These are phyloP conservation scores for Lantana camara DNA, from an alignment of 257 asterid genomes.

Conservation along the genomic window DNA sequence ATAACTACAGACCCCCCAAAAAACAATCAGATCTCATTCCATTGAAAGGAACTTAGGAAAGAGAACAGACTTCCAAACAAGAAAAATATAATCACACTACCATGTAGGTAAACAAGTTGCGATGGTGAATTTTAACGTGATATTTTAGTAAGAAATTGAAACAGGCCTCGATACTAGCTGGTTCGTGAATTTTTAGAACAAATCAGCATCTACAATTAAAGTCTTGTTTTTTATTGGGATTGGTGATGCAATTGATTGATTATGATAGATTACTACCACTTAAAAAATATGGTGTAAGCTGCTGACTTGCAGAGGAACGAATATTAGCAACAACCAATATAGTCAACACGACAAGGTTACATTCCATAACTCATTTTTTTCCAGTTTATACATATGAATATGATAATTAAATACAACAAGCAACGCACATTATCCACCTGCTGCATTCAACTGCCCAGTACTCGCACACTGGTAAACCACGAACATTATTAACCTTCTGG, in stretches of 20 bases:
- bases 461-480: background rate
- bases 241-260: no score
- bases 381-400: background rate
- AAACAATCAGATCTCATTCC: constrained; percentile 23
- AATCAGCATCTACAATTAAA: no score
- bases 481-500: no score
- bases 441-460: constrained; percentile 19
- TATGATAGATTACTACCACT: no score
- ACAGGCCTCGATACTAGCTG: no score
- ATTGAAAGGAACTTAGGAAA: background rate
- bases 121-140: no score
- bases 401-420: constrained; percentile 3
- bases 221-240: no score
- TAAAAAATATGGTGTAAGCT: background rate
- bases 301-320: background rate
- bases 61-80: background rate
- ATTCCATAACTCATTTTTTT: constrained; percentile 1
- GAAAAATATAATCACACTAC: no score
- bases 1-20: constrained; percentile 37
- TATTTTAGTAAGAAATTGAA: no score
- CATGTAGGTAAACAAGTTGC: no score
- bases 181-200: background rate
- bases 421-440: constrained; percentile 1
- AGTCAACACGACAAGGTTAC: background rate
- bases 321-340: background rate